Evolutionary conservation across 176 grass and related monocot genomes (phyloP), one percentile per base, ranked within the genome.

Genomic region (Ananas comosus): DNA sequence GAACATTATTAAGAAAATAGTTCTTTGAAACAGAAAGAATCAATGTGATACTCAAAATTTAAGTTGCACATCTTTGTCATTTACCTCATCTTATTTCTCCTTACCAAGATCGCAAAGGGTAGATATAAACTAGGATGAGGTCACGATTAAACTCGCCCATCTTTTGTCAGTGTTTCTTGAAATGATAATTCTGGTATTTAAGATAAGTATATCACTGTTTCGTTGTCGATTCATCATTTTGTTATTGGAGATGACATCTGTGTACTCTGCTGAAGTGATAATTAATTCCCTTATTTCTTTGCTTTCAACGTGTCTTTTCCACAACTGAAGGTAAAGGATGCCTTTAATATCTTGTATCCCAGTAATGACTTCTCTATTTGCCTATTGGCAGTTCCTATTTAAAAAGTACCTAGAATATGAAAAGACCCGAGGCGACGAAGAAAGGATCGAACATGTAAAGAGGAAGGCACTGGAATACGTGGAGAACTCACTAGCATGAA

Each of bases 391-490:
- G 93, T 97, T 92, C 51, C 85, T 97, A 50, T 92, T 97, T 70
- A 97, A 90, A 28, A 97, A 97, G 75, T 97, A 92, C 63, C 84
- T 92, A 6, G 76, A 85, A 53, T 97, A 85, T 7, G 93, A 97
- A 69, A 85, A 85, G 69, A 72, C 71, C 1, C 82, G 73, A 56
- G 74, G 84, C 2, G 65, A 86, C 3, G 78, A 83, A 23, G 84
- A 81, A 63, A 92, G 74, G 59, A 83, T 88, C 0, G 77, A 87
- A 50, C 75, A 85, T 53, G 93, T 97, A 29, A 92, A 92, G 82
- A 76, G 61, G 48, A 90, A 85, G 66, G 93, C 93, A 79, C 51
- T 90, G 63, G 86, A 90, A 73, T 97, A 85, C 71, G 89, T 90
- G 24, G 79, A 97, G 82, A 90, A 75, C 68, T 83, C 78, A 9